phyloP scores from a whole-genome alignment of 176 grass and related monocot species.

The Hordeum marinum region DNA sequence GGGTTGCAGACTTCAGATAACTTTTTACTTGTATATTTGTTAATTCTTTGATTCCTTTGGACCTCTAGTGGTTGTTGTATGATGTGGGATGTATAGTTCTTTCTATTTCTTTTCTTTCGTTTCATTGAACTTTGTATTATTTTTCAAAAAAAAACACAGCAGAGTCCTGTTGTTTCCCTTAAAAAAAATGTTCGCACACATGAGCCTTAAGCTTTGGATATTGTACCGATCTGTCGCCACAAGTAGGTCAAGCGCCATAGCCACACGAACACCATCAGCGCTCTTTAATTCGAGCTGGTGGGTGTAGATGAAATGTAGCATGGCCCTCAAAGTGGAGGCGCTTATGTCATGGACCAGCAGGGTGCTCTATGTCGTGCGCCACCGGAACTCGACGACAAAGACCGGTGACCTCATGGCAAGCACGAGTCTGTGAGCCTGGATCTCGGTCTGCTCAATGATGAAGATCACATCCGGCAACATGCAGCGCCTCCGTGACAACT shows the following conservation, averaged over 20 bases:
- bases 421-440: not conserved
- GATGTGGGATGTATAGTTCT: no score
- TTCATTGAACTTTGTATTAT: no score
- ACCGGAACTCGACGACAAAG: not conserved
- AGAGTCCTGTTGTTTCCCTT: no score
- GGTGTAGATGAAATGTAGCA: not conserved
- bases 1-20: no score
- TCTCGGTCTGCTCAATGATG: not conserved
- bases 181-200: no score
- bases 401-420: not conserved
- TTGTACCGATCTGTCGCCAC: not conserved
- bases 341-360: not conserved
- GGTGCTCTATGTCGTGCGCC: not conserved
- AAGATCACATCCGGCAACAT: not conserved
- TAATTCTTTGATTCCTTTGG: no score
- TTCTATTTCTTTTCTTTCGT: no score
- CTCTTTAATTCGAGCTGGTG: not conserved
- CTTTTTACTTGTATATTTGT: no score
- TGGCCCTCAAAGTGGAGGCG: not conserved
- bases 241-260: not conserved
- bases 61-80: no score
- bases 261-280: not conserved
- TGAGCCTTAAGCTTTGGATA: no score
- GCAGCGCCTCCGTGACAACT: not conserved
- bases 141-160: no score